Percentiles rank a stretch among this genome's conserved stretches.
Conservation (phyloP, 225 moss, liverwort and hornwort genomes). For the Sphagnum contortum region DNA sequence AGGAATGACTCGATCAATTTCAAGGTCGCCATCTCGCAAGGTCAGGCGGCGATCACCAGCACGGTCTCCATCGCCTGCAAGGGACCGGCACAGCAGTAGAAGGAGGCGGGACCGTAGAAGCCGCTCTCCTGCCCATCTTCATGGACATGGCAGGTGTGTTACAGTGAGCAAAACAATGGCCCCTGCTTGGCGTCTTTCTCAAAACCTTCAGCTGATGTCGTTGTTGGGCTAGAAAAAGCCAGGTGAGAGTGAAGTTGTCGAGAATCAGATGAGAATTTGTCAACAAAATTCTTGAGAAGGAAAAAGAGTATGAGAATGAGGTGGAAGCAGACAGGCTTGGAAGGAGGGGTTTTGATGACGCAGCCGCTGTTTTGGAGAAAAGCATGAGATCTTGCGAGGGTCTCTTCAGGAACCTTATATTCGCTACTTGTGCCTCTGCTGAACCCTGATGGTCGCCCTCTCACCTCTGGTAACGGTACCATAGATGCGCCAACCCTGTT, state of each 20-base stretch:
- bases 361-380: conserved; percentile 88
- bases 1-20: conserved; percentile 92
- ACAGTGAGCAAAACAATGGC: conserved; percentile 76
- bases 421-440: conserved; percentile 86
- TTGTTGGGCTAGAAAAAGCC: conserved; percentile 60
- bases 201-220: conserved; percentile 32
- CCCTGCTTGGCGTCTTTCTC: conserved; percentile 34
- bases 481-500: conserved; percentile 84
- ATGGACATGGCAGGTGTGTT: conserved; percentile 96
- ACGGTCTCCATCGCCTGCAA: conserved; percentile 69
- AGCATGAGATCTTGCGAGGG: conserved; percentile 75
- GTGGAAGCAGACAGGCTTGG: conserved; percentile 88
- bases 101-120: conserved; percentile 96
- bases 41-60: conserved; percentile 72
- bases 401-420: conserved; percentile 74
- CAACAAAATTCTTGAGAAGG: conserved; percentile 25
- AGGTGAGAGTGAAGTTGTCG: conserved; percentile 57
- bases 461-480: conserved; percentile 85
- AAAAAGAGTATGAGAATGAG: conserved; percentile 68
- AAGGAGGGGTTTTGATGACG: conserved; percentile 83
- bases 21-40: conserved; percentile 92
- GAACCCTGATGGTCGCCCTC: conserved; percentile 74
- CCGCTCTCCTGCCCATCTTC: conserved; percentile 88
- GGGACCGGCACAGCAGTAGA: conserved; percentile 78
- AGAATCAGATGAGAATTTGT: conserved; percentile 45